Conservation (phyloP, 2,329 filamentous ascomycete genomes). For the Thielaviopsis ethacetica region DNA sequence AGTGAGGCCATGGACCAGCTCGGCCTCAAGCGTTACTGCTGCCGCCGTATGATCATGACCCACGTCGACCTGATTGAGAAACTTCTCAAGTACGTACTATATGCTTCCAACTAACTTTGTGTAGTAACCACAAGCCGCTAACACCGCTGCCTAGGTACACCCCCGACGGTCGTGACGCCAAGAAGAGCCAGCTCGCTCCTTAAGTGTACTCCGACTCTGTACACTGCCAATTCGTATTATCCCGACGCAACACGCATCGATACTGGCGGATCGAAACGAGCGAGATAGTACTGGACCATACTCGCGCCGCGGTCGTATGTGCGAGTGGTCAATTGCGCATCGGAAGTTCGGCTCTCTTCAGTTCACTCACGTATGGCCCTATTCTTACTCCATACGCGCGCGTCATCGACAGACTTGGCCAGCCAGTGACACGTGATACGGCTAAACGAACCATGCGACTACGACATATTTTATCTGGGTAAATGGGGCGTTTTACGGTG, state of each 20-base stretch:
- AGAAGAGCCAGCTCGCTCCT: slow-evolving; percentile 32
- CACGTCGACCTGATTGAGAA: slow-evolving; percentile 99
- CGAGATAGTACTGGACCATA: not conserved
- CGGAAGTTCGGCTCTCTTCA: not conserved
- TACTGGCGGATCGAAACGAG: not conserved
- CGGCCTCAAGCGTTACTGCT: slow-evolving; percentile 91
- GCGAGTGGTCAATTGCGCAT: too few relatives aligned
- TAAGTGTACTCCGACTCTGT: slow-evolving; percentile 5
- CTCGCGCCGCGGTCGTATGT: not conserved
- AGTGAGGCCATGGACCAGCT: slow-evolving; percentile 95
- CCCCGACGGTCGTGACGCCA: slow-evolving; percentile 45
- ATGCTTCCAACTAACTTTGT: not conserved
- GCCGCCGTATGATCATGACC: slow-evolving; percentile 98
- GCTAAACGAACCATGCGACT: not conserved
- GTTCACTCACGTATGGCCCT: not conserved
- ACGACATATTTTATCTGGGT: not conserved
- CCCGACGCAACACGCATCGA: not conserved
- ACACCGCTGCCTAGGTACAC: slow-evolving; percentile 31
- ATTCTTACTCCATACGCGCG: not conserved
- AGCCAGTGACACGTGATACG: not conserved
- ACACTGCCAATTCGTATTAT: not conserved
- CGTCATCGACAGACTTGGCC: not conserved
- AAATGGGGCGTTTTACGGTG: not conserved
- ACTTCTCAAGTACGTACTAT: slow-evolving; percentile 61
- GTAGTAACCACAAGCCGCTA: not conserved